phyloP scores from a whole-genome alignment of 2,329 filamentous ascomycete genomes.

The Nothophaeocryptopus gaeumannii region DNA sequence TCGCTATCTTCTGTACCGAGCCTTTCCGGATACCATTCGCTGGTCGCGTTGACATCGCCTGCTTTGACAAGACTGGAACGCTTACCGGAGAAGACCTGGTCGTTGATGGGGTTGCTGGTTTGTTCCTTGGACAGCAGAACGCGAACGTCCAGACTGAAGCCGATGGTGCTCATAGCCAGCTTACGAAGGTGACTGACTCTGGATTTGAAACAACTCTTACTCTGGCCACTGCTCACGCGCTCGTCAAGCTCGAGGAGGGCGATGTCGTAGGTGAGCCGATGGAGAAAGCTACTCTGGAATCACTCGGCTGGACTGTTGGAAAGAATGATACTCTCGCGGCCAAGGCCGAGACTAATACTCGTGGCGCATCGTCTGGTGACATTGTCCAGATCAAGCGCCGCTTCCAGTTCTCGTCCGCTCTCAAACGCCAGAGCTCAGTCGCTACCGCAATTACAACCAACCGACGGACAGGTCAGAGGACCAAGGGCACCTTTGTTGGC shows the following conservation, averaged over 20 bases:
- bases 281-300: constrained; percentile 91
- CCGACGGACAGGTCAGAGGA: constrained; percentile 68
- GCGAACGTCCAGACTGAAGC: constrained; percentile 57
- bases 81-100: constrained; percentile 94
- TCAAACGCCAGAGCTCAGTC: constrained; percentile 94
- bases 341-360: constrained; percentile 53
- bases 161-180: constrained; percentile 78
- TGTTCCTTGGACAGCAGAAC: constrained; percentile 68
- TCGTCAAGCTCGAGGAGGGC: constrained; percentile 94
- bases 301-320: constrained; percentile 90
- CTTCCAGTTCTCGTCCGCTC: constrained; percentile 95
- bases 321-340: constrained; percentile 79
- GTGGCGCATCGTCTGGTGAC: constrained; percentile 54
- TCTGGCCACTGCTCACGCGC: constrained; percentile 87
- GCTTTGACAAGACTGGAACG: constrained; percentile 98
- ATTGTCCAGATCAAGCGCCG: constrained; percentile 91
- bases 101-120: constrained; percentile 91
- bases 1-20: constrained; percentile 97
- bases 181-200: constrained; percentile 68
- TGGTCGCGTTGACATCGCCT: constrained; percentile 91
- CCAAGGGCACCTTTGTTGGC: constrained; percentile 83
- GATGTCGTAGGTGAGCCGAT: constrained; percentile 97
- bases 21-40: constrained; percentile 97
- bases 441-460: constrained; percentile 75
- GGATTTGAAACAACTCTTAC: constrained; percentile 85